phyloP scores from a whole-genome alignment of 208 protist species.

The Leishmania amazonensis region DNA sequence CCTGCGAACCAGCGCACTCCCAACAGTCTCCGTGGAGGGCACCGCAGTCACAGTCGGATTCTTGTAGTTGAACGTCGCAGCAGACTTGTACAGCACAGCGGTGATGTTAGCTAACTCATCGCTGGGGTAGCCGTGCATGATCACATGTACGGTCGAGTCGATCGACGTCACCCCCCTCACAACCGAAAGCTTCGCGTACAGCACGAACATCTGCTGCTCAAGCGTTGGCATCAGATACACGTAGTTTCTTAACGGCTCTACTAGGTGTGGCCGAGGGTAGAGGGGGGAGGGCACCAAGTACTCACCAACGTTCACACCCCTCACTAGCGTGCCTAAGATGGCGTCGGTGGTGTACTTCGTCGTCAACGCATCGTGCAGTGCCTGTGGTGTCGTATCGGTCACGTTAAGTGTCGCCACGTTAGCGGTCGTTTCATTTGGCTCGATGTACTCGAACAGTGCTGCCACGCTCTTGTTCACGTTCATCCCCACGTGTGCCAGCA shows the following conservation, averaged over 20 bases:
- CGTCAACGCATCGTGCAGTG: neutral
- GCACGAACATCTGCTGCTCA: slow-evolving; percentile 58
- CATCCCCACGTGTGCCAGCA: neutral
- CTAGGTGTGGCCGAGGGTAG: neutral
- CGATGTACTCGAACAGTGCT: neutral
- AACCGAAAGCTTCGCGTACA: slow-evolving; percentile 14
- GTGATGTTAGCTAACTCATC: neutral
- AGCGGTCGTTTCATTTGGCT: neutral
- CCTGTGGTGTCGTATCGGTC: neutral
- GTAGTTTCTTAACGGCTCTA: neutral
- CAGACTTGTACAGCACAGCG: slow-evolving; percentile 5
- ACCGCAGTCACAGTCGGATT: neutral
- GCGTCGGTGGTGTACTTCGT: neutral
- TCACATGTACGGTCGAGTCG: neutral
- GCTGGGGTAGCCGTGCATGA: slow-evolving; percentile 13
- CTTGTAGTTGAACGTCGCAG: slow-evolving; percentile 13
- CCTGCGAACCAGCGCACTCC: neutral
- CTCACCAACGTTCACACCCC: neutral
- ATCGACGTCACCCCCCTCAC: neutral
- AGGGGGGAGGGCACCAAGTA: neutral
- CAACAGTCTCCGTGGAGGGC: neutral
- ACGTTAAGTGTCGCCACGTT: neutral
- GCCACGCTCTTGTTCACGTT: neutral
- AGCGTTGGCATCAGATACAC: slow-evolving; percentile 36
- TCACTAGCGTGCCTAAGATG: neutral